These are phyloP conservation scores for Leccinum barrowsii DNA, from an alignment of 768 basidiomycete species.

Conservation along the genomic window DNA sequence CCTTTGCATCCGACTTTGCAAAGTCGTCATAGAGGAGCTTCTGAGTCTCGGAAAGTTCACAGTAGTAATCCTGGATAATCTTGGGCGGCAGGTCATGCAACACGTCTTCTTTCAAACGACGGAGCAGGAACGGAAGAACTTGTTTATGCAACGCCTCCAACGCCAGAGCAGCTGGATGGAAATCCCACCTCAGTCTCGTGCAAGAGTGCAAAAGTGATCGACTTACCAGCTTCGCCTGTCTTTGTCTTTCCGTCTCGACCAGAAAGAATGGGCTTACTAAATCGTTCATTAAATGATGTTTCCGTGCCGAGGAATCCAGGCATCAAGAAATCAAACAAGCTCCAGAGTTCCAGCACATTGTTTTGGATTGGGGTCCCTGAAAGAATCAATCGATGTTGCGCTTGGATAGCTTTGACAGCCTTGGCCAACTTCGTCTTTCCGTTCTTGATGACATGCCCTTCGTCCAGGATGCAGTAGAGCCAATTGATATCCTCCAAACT, in stretches of 20 bases:
- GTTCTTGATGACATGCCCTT: conserved; percentile 99
- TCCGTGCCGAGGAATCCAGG: conserved; percentile 98
- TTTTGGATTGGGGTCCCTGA: conserved; percentile 99
- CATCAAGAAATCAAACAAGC: conserved; percentile 98
- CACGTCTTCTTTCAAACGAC: conserved; percentile 96
- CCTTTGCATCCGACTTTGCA: conserved; percentile 68
- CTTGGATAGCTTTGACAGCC: conserved; percentile 86
- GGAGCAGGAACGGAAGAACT: conserved; percentile 95
- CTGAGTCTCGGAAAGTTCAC: conserved; percentile 93
- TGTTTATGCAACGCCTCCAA: conserved; percentile 97
- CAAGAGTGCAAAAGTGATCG: neutral
- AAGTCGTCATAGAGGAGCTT: conserved; percentile 95
- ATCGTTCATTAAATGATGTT: conserved; percentile 89
- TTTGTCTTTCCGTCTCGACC: conserved; percentile 95
- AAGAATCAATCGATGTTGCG: conserved; percentile 90
- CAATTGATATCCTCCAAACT: conserved; percentile 73
- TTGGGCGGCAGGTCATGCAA: conserved; percentile 94
- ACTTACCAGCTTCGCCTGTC: conserved; percentile 88
- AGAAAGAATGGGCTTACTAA: conserved; percentile 92
- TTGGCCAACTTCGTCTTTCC: conserved; percentile 97
- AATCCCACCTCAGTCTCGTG: neutral
- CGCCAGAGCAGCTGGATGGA: conserved; percentile 74
- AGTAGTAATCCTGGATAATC: conserved; percentile 99
- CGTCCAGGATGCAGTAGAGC: conserved; percentile 96
- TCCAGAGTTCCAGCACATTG: conserved; percentile 97